Percentiles rank a stretch among this genome's conserved stretches.
phyloP scores from a whole-genome alignment of 2,329 filamentous ascomycete species.

The Aureobasidium sp. region DNA sequence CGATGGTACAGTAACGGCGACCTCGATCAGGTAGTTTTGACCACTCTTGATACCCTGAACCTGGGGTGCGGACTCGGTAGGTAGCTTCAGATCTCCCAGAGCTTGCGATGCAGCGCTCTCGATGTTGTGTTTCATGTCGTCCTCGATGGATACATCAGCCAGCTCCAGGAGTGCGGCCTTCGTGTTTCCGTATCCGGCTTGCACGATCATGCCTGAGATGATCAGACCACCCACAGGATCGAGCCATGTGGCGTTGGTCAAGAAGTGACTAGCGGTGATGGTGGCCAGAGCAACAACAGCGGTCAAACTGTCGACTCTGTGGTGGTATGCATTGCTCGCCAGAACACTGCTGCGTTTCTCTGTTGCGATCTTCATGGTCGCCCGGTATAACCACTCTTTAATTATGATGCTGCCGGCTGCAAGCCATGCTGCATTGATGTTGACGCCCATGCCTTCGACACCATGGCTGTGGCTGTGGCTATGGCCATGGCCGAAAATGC shows the following conservation, averaged over 20 bases:
- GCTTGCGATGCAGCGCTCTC: conserved; percentile 55
- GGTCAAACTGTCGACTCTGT: conserved; percentile 91
- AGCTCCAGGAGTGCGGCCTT: conserved; percentile 74
- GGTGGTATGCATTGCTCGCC: conserved; percentile 91
- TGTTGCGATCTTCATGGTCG: conserved; percentile 93
- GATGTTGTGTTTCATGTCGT: conserved; percentile 68
- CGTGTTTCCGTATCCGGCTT: conserved; percentile 82
- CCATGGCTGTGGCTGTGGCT: conserved; percentile 58
- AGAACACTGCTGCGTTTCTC: conserved; percentile 94
- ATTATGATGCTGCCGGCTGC: conserved; percentile 80
- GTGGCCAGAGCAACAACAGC: conserved; percentile 86
- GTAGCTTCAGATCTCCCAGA: conserved; percentile 30
- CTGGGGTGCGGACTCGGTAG: conserved; percentile 13
- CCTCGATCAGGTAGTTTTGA: conserved; percentile 88
- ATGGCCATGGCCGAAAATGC: conserved; percentile 46
- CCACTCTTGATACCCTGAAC: conserved; percentile 88
- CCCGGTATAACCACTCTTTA: conserved; percentile 96
- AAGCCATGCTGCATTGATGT: conserved; percentile 90
- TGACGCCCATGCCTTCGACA: conserved; percentile 53
- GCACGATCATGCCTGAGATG: conserved; percentile 89
- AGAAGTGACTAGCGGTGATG: conserved; percentile 80
- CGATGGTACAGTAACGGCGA: conserved; percentile 74
- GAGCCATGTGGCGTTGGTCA: conserved; percentile 80
- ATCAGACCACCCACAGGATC: conserved; percentile 88
- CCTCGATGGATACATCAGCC: conserved; percentile 81